These are phyloP conservation scores for Microstroma glucosiphilum DNA, from an alignment of 1,284 basidiomycete genomes.

Conservation along the genomic window DNA sequence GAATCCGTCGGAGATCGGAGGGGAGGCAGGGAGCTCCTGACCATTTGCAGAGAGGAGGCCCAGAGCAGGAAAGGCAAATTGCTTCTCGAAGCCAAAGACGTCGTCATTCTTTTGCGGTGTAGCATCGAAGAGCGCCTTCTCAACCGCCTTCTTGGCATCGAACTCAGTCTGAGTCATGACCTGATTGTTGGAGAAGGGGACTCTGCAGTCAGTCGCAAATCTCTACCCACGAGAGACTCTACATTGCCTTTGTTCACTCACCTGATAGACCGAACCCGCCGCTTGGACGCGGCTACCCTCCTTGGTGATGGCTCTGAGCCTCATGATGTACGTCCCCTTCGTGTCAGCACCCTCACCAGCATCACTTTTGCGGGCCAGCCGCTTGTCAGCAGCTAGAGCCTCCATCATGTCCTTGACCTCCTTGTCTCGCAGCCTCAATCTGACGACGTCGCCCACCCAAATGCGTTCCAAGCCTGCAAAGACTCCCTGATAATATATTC, in stretches of 20 bases:
- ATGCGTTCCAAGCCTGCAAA: slow-evolving; percentile 33
- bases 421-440: slow-evolving; percentile 19
- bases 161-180: not conserved
- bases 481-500: slow-evolving; percentile 30
- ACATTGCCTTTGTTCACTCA: not conserved
- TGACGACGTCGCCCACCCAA: slow-evolving; percentile 40
- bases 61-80: not conserved
- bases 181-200: too few species aligned
- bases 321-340: slow-evolving; percentile 23
- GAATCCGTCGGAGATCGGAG: not conserved
- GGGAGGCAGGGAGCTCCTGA: not conserved
- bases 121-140: not conserved
- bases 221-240: too few species aligned
- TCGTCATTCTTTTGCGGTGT: not conserved
- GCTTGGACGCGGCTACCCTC: not conserved
- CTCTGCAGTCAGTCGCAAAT: too few species aligned
- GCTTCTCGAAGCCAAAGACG: not conserved
- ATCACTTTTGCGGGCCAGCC: slow-evolving; percentile 16
- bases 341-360: slow-evolving; percentile 20
- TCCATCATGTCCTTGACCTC: slow-evolving; percentile 29
- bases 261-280: not conserved
- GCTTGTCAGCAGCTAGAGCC: slow-evolving; percentile 16
- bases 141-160: not conserved
- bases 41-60: not conserved
- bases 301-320: slow-evolving; percentile 17